Base-by-base conservation (phyloP, 2,329 filamentous ascomycete genomes). In the Ambrosiella xylebori region DNA sequence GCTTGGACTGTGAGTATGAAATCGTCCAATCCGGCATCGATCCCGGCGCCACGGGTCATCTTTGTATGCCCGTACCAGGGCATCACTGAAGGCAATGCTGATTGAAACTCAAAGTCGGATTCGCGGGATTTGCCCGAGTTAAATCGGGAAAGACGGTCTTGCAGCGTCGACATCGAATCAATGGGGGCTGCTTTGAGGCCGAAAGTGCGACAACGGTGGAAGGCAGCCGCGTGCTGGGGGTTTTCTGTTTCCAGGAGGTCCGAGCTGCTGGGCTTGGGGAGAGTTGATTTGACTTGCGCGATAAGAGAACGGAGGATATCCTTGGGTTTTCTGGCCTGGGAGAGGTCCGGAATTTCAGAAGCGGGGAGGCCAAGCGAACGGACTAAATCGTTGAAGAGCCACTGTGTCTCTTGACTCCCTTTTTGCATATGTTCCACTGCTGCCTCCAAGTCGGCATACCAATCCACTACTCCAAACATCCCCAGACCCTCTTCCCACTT, bases 101-200 rank as follows among this genome's bases (percentile, higher is more conserved):
- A 54, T 39, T 62, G 63, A 38, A 65, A 64, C 38, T 64, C 61
- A 54, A 62, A 65, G 44, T 61, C 61, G 11, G 60, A 59, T 36
- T 63, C 62, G 2, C 53, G 50, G 1, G 56, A 44, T 7, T 47
- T 44, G 6, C 44, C 55, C 1, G 12, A 35, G 1, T 58, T 40
- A 51, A 61, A 59, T 4, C 40, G 53, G 7, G 27, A 5, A 12
- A 62, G 54, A 37, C 56, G 59, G 2, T 27, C 39, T 1, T 37
- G n/a, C 12, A 61, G 49, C 1, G 44, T 35, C 3, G 40, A 36
- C 1, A 17, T 27, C 13, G 54, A 52, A 7, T 61, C 57, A 11
- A 6, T n/a, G 35, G 41, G 54, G 6, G 38, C 37, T 13, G 54
- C 57, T 45, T 61, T 61, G 37, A 62, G 58, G 2, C 61, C 61